These are phyloP conservation scores for Sporobolomyces pararoseus DNA, from an alignment of 768 basidiomycete genomes.

Conservation along the genomic window DNA sequence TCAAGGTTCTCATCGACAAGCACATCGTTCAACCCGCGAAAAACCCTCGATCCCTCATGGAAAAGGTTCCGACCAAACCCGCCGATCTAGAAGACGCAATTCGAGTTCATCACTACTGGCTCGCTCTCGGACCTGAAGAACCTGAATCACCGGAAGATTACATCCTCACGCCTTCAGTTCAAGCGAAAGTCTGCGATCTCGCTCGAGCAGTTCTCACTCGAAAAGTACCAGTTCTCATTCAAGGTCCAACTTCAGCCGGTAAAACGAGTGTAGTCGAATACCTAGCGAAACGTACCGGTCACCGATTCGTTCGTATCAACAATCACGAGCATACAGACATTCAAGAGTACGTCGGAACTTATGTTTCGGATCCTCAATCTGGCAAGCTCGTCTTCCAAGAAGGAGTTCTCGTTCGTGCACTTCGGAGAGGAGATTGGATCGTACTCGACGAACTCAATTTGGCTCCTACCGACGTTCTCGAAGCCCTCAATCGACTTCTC, in stretches of 20 bases:
- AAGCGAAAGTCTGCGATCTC: slow-evolving; percentile 88
- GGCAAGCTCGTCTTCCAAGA: slow-evolving; percentile 95
- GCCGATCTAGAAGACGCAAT: slow-evolving; percentile 48
- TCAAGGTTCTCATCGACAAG: slow-evolving; percentile 66
- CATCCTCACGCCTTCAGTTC: slow-evolving; percentile 91
- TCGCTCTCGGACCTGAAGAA: slow-evolving; percentile 69
- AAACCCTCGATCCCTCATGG: slow-evolving; percentile 70
- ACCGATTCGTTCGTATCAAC: slow-evolving; percentile 95
- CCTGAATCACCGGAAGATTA: slow-evolving; percentile 66
- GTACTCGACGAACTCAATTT: slow-evolving; percentile 96
- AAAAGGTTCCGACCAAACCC: slow-evolving; percentile 51
- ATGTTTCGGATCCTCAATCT: slow-evolving; percentile 82
- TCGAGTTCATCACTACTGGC: slow-evolving; percentile 86
- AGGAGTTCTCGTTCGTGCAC: slow-evolving; percentile 84
- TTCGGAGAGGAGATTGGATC: slow-evolving; percentile 91
- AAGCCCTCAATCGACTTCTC: slow-evolving; percentile 89
- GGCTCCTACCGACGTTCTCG: slow-evolving; percentile 94
- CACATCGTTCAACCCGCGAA: slow-evolving; percentile 73
- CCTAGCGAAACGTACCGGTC: slow-evolving; percentile 84
- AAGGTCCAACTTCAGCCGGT: slow-evolving; percentile 94
- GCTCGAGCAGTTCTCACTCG: slow-evolving; percentile 82
- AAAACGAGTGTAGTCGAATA: slow-evolving; percentile 98
- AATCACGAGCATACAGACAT: slow-evolving; percentile 99
- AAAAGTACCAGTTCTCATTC: slow-evolving; percentile 89
- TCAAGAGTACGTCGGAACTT: slow-evolving; percentile 95